These are phyloP conservation scores for Raddia distichophylla DNA, from an alignment of 176 grass and related monocot genomes.

Conservation along the genomic window DNA sequence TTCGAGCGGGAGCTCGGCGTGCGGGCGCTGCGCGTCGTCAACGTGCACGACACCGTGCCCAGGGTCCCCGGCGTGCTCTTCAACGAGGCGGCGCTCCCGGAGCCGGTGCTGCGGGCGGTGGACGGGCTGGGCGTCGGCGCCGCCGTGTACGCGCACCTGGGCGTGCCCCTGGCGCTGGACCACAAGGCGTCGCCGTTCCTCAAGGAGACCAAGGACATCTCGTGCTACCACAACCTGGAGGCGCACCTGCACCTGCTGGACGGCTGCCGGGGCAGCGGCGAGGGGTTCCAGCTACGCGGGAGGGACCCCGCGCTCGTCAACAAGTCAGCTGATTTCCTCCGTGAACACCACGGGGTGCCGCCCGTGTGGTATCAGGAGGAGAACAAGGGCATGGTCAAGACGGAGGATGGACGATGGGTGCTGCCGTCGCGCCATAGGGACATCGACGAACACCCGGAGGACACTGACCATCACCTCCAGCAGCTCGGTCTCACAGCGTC, in stretches of 20 bases:
- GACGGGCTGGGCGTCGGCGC: slow-evolving; percentile 11
- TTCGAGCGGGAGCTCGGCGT: slow-evolving; percentile 57
- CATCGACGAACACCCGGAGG: slow-evolving; percentile 46
- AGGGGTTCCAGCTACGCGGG: slow-evolving; percentile 44
- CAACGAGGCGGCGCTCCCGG: slow-evolving; percentile 45
- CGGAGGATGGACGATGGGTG: slow-evolving; percentile 47
- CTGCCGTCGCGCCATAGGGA: slow-evolving; percentile 38
- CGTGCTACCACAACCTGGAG: slow-evolving; percentile 65
- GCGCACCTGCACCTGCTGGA: slow-evolving; percentile 29
- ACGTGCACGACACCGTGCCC: slow-evolving; percentile 69
- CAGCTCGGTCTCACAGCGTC: slow-evolving; percentile 35
- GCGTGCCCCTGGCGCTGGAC: slow-evolving; percentile 52
- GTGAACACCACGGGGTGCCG: slow-evolving; percentile 58
- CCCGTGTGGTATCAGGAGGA: slow-evolving; percentile 57
- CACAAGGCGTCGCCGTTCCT: slow-evolving; percentile 61
- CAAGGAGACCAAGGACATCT: slow-evolving; percentile 37
- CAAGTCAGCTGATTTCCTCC: slow-evolving; percentile 59
- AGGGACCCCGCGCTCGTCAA: slow-evolving; percentile 71
- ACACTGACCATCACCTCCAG: slow-evolving; percentile 47
- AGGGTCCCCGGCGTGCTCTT: slow-evolving; percentile 59
- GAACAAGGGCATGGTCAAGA: slow-evolving; percentile 75
- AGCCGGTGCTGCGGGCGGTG: background rate
- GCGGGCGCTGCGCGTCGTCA: slow-evolving; percentile 55
- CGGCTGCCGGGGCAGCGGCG: slow-evolving; percentile 43
- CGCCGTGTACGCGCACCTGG: slow-evolving; percentile 56